Percentiles rank a stretch among this genome's conserved stretches.
These are phyloP conservation scores for Stephania yunnanensis DNA, from an alignment of 164 flowering plant species.

Conservation along the genomic window DNA sequence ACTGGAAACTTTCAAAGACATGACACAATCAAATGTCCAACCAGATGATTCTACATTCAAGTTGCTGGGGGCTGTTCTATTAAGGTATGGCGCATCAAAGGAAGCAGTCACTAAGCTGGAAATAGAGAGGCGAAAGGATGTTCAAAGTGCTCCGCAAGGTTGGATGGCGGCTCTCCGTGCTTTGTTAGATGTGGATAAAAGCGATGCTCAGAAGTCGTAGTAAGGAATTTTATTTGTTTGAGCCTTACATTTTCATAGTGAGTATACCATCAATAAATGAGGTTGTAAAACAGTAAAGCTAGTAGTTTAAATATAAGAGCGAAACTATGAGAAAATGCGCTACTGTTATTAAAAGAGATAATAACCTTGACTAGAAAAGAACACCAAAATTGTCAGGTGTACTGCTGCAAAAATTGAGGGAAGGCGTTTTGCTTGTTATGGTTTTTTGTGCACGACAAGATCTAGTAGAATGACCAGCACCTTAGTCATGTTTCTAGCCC, in stretches of 20 bases:
- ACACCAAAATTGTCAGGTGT: background rate
- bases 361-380: background rate
- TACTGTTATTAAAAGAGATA: background rate
- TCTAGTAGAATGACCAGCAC: background rate
- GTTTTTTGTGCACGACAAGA: background rate
- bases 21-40: slow-evolving; percentile 43
- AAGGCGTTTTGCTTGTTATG: background rate
- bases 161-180: slow-evolving; percentile 55
- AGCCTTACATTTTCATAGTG: background rate
- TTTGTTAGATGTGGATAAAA: slow-evolving; percentile 28
- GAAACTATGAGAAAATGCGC: background rate
- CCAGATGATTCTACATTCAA: slow-evolving; percentile 83
- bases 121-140: slow-evolving; percentile 42
- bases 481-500: background rate
- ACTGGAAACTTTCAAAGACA: slow-evolving; percentile 51
- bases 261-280: slow-evolving; percentile 5
- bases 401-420: background rate
- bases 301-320: background rate
- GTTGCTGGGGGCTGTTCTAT: slow-evolving; percentile 52
- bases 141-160: slow-evolving; percentile 38
- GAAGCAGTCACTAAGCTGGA: slow-evolving; percentile 57
- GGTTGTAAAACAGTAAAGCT: background rate
- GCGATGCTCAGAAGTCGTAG: slow-evolving; percentile 10
- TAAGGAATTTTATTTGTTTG: background rate
- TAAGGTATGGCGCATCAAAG: slow-evolving; percentile 63